Percentiles rank a stretch among this genome's conserved stretches.
Evolutionary conservation across 257 asterid genomes (phyloP).

Genomic region (Ballota nigra): DNA sequence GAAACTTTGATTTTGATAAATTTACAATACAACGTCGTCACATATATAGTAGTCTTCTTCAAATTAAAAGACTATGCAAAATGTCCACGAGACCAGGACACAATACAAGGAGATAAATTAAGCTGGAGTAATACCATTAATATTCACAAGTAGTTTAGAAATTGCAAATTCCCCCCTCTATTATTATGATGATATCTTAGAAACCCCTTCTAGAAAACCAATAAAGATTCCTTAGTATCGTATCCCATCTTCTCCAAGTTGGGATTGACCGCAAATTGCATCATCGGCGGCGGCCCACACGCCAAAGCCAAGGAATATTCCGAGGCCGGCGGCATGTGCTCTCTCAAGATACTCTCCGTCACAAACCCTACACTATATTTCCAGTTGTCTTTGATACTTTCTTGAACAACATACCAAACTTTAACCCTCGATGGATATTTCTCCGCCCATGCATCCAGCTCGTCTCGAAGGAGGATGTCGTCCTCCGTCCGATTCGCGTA

Average conservation of each 20-base stretch:
- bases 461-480: constrained; percentile 65
- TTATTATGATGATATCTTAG: background rate
- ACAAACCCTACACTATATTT: constrained; percentile 63
- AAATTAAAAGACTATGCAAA: background rate
- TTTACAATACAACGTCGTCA: constrained; percentile 5
- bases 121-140: background rate
- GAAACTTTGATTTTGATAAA: background rate
- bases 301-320: constrained; percentile 62
- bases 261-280: constrained; percentile 81
- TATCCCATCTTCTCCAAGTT: constrained; percentile 96
- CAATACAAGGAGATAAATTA: constrained; percentile 9
- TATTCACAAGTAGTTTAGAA: constrained; percentile 24
- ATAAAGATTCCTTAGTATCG: constrained; percentile 56
- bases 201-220: constrained; percentile 49
- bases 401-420: constrained; percentile 86
- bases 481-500: constrained; percentile 91
- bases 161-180: constrained; percentile 3
- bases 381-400: constrained; percentile 59
- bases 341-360: constrained; percentile 55
- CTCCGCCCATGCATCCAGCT: constrained; percentile 82
- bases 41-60: background rate
- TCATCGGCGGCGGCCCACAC: constrained; percentile 97
- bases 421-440: constrained; percentile 53
- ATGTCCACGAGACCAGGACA: constrained; percentile 18
- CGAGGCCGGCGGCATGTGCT: constrained; percentile 64